phyloP scores from a whole-genome alignment of 202 grass and related monocot genomes.

The Bolboschoenoplectus hybrid region DNA sequence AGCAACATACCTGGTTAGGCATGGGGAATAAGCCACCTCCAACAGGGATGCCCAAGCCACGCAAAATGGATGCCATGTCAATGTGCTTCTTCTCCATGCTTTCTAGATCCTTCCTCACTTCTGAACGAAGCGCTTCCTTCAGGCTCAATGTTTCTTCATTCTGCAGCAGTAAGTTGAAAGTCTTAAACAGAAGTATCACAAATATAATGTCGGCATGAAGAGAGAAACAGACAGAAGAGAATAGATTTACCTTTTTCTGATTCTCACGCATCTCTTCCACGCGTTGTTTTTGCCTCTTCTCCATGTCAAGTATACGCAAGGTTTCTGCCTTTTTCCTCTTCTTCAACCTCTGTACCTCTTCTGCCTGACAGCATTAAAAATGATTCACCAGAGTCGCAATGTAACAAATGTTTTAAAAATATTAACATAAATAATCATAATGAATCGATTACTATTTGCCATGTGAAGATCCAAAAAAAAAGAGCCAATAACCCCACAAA shows the following conservation, averaged over 20 bases:
- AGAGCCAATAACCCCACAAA: neutral
- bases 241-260: conserved; percentile 68
- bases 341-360: conserved; percentile 78
- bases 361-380: conserved; percentile 51
- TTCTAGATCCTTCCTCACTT: conserved; percentile 78
- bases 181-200: conserved; percentile 6
- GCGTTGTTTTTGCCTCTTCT: conserved; percentile 95
- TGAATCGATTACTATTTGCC: neutral
- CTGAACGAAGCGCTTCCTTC: conserved; percentile 64
- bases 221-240: neutral
- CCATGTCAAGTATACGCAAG: conserved; percentile 70
- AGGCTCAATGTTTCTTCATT: conserved; percentile 75
- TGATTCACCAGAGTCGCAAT: conserved; percentile 1
- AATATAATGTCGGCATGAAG: neutral
- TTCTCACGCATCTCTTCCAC: conserved; percentile 87
- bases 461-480: neutral
- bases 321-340: conserved; percentile 80
- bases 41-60: conserved; percentile 62
- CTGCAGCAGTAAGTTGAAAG: conserved; percentile 46
- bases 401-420: neutral
- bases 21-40: conserved; percentile 44
- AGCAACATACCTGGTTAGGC: conserved; percentile 52
- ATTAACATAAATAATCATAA: neutral
- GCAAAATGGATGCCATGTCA: conserved; percentile 73
- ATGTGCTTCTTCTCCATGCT: conserved; percentile 54